A percentile compares a stretch with the other conserved stretches of the same genome.
phyloP scores from a whole-genome alignment of 2,329 filamentous ascomycete species.

The Calonectria hongkongensis region DNA sequence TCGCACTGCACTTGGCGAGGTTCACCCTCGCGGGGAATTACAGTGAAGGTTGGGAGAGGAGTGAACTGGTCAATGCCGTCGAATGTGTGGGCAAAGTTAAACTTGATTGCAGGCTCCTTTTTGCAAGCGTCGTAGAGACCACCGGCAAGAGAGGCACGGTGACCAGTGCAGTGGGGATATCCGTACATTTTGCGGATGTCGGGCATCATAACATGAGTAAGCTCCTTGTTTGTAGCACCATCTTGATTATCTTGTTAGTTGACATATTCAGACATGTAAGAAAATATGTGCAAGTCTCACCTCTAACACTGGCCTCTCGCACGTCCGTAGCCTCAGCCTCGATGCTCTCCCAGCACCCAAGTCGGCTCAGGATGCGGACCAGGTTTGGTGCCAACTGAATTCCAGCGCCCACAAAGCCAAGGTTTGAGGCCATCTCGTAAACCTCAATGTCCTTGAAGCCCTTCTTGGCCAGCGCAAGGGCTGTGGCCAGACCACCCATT shows the following conservation, averaged over 20 bases:
- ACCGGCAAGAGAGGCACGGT: constrained; percentile 82
- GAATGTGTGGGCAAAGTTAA: constrained; percentile 79
- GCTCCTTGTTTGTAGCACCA: constrained; percentile 80
- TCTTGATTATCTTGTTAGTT: constrained; percentile 62
- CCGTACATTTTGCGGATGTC: constrained; percentile 81
- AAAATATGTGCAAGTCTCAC: constrained; percentile 59
- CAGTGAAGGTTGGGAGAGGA: constrained; percentile 76
- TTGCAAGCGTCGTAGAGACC: constrained; percentile 83
- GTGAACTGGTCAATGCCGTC: constrained; percentile 75
- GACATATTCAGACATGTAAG: no score
- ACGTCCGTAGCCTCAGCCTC: constrained; percentile 82
- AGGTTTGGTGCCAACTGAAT: constrained; percentile 91
- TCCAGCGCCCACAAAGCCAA: constrained; percentile 89
- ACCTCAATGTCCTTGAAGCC: constrained; percentile 85
- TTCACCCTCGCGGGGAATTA: constrained; percentile 73
- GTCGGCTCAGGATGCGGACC: constrained; percentile 82
- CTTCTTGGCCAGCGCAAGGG: constrained; percentile 83
- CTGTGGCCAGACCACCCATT: constrained; percentile 85
- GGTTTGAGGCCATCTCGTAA: constrained; percentile 82
- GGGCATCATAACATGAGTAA: constrained; percentile 81
- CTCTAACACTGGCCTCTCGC: constrained; percentile 82
- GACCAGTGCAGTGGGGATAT: constrained; percentile 87
- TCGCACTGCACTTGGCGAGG: constrained; percentile 73
- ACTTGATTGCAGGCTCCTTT: constrained; percentile 76
- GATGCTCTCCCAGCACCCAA: constrained; percentile 85